Evolutionary conservation across 192 early-diverging fungal species (phyloP).

Genomic region (Powellomyces hirtus): DNA sequence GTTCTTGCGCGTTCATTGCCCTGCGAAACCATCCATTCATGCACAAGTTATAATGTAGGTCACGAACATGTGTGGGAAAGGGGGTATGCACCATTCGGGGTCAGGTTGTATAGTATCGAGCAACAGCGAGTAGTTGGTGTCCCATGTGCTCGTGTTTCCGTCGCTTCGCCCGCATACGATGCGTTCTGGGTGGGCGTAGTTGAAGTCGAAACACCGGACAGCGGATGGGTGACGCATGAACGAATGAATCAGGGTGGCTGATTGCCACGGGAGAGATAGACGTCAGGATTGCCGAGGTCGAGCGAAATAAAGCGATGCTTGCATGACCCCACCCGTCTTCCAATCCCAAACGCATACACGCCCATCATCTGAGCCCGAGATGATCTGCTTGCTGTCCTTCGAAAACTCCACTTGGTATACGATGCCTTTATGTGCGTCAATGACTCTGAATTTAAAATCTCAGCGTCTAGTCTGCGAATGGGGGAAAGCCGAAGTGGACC

Average conservation of each 20-base stretch:
- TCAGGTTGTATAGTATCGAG: conserved; percentile 53
- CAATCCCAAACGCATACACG: conserved; percentile 53
- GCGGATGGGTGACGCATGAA: conserved; percentile 49
- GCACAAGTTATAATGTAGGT: too few species aligned
- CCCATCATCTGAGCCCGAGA: conserved; percentile 53
- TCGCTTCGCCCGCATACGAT: conserved; percentile 49
- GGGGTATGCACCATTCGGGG: conserved; percentile 35
- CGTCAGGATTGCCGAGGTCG: neutral
- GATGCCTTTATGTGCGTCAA: conserved; percentile 49
- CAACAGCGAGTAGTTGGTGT: conserved; percentile 18
- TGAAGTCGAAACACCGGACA: conserved; percentile 44
- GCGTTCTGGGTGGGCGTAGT: conserved; percentile 34
- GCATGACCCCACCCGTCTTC: conserved; percentile 35
- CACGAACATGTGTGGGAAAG: neutral
- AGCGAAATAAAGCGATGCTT: neutral
- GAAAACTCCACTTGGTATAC: conserved; percentile 52
- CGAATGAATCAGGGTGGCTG: conserved; percentile 26
- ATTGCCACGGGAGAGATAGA: neutral
- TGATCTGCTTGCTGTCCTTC: conserved; percentile 35
- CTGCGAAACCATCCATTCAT: neutral
- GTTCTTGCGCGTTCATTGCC: conserved; percentile 30
- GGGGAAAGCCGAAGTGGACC: neutral
- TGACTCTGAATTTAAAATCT: conserved; percentile 27
- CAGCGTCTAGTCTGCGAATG: neutral
- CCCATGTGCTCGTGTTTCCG: conserved; percentile 48